Base-by-base conservation (phyloP, 352 stramenopile species). In the Pythium insidiosum region DNA sequence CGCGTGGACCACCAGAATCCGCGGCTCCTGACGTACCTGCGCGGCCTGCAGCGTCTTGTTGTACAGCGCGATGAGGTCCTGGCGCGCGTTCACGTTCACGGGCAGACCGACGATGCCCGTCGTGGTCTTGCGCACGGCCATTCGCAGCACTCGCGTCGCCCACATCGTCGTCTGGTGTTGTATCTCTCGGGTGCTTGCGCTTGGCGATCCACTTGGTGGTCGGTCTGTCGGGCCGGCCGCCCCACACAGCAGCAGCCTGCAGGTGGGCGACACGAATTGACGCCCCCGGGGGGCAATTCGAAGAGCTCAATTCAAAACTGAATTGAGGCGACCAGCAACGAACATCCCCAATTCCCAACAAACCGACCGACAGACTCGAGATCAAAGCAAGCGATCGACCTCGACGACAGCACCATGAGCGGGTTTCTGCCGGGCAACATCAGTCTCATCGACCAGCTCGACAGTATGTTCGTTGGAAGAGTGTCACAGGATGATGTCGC, bases 91-190 rank as follows among this genome's bases (percentile, higher is more conserved):
- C n/a, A 62, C 63, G 63, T 94, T 90, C 35, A 94, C 82, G 9
- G 75, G 63, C 10, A 94, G 58, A 46, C 82, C 82, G 38, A 91
- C 79, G 59, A 94, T 63, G 48, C 82, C 82, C 61, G 82, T 94
- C 51, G 79, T 73, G 42, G 79, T 91, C 73, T 94, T 94, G 47
- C 65, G 84, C 59, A 89, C 79, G 40, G 78, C 77, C 76, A 90
- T 88, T 39, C 71, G 72, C 56, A 93, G 64, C 63, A 88, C 64
- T 58, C 77, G 75, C 33, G 80, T 83, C 49, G 74, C 77, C 66
- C 82, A 89, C 80, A 93, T 93, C 40, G 39, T 77, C 31, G 25
- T 45, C 43, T 38, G 41, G 13, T 22, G 39, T 44, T 59, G 18
- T 42, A 46, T 35, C 20, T 28, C 29, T 63, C 33, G 38, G 38